These are phyloP conservation scores for Candida anutae DNA, from an alignment of 1,139 yeast species.

Conservation along the genomic window DNA sequence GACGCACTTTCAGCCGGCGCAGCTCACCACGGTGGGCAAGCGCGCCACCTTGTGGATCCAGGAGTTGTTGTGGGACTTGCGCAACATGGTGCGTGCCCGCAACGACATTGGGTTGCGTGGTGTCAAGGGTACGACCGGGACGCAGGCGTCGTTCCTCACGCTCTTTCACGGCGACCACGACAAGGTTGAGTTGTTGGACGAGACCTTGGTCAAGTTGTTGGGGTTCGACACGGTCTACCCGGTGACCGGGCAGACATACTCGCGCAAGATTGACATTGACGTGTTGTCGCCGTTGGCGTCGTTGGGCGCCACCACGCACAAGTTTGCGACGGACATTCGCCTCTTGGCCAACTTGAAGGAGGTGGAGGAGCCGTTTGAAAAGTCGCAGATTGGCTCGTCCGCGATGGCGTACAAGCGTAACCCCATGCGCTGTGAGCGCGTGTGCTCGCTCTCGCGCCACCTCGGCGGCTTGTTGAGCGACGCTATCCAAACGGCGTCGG, in stretches of 20 bases:
- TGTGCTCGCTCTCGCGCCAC: conserved; percentile 94
- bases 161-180: conserved; percentile 96
- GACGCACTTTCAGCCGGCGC: conserved; percentile 99
- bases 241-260: conserved; percentile 96
- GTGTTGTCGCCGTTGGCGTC: conserved; percentile 89
- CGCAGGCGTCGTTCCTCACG: conserved; percentile 93
- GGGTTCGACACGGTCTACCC: conserved; percentile 96
- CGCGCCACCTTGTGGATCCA: conserved; percentile 97
- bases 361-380: conserved; percentile 97
- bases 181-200: conserved; percentile 87
- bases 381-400: conserved; percentile 93
- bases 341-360: conserved; percentile 94
- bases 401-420: conserved; percentile 99
- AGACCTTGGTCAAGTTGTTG: conserved; percentile 82
- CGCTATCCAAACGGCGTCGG: conserved; percentile 93
- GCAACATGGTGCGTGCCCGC: conserved; percentile 94
- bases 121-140: conserved; percentile 98
- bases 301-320: conserved; percentile 94
- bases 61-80: conserved; percentile 94
- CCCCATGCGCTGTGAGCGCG: conserved; percentile 99
- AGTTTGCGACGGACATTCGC: conserved; percentile 95
- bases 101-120: conserved; percentile 96
- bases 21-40: conserved; percentile 96
- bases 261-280: conserved; percentile 95
- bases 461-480: conserved; percentile 86